Evolutionary conservation across 805 yeast genomes (phyloP), one percentile per base, ranked within the genome.

Genomic region (Trichomonascus vanleenenianus): DNA sequence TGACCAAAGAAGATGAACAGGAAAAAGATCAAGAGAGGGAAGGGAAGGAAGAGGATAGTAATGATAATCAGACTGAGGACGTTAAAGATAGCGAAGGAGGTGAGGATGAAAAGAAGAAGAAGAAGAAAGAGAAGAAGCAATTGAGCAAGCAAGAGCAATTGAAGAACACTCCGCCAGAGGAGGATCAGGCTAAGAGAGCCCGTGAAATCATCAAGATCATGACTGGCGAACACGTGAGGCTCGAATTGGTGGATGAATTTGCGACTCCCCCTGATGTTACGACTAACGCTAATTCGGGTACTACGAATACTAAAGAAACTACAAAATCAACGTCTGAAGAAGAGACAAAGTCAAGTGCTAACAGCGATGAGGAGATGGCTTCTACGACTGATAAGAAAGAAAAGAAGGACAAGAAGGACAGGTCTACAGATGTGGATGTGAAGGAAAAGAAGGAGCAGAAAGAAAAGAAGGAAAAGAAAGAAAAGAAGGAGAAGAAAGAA

Each of bases 121-220:
- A 22, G 45, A 49, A 19, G 40, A 42, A 35, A 46, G 38, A 36
- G 52, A 51, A 12, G 61, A 66, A 40, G 70, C 63, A 20, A 67
- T 62, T 41, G 71, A 69, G 27, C 27, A 22, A 22, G 27, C 27
- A 45, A 71, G 63, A 43, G 54, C 56, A 30, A 56, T 60, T 18
- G 49, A 32, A 18, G 20, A 40, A 25, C 15, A 30, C 32, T 27
- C 36, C 37, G 31, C 60, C 68, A 11, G 46, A 49, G 15, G 53
- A 46, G 52, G 49, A 35, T 30, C 44, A 30, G 45, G 58, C 56
- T 16, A 50, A 44, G 40, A 47, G 57, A 32, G 59, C 61, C 7
- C 55, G 45, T 40, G 34, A 33, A 0, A 20, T 57, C 11, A 19
- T 52, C 18, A 19, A 50, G 25, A 30, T 19, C 2, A 31, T 58